phyloP scores from a whole-genome alignment of 1,284 basidiomycete species.

The Ganoderma meredithae region DNA sequence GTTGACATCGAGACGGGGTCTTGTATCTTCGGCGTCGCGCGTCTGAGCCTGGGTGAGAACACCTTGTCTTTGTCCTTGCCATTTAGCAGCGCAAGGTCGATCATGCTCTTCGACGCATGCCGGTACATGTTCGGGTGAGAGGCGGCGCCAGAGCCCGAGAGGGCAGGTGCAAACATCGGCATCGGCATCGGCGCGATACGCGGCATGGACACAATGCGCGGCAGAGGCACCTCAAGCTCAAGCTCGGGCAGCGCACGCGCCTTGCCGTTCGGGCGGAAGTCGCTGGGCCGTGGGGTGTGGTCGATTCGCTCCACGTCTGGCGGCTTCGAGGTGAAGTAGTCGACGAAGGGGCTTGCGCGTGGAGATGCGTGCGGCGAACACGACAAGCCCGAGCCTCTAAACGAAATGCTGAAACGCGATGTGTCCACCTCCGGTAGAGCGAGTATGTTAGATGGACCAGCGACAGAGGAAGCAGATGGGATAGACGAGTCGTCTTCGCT shows the following conservation, averaged over 20 bases:
- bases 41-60: conserved; percentile 28
- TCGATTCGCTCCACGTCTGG: conserved; percentile 28
- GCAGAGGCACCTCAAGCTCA: not conserved
- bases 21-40: conserved; percentile 19
- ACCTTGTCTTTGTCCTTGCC: conserved; percentile 41
- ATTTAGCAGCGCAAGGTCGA: conserved; percentile 50
- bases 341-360: conserved; percentile 28
- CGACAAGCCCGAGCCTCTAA: conserved; percentile 23
- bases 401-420: conserved; percentile 33
- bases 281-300: conserved; percentile 48
- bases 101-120: conserved; percentile 67
- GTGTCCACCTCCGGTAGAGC: conserved; percentile 37
- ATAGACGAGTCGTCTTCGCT: conserved; percentile 44
- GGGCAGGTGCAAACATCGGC: not conserved
- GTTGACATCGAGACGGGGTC: not conserved
- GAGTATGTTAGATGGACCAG: conserved; percentile 28
- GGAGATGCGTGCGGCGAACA: conserved; percentile 27
- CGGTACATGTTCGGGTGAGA: conserved; percentile 62
- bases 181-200: conserved; percentile 21
- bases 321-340: conserved; percentile 42
- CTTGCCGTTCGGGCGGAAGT: conserved; percentile 27
- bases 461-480: conserved; percentile 23
- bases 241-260: conserved; percentile 15
- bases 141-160: conserved; percentile 32
- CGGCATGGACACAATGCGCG: conserved; percentile 14